Evolutionary conservation across 2,329 filamentous ascomycete genomes (phyloP), one percentile per base, ranked within the genome.

Genomic region (Sarocladium strictum): DNA sequence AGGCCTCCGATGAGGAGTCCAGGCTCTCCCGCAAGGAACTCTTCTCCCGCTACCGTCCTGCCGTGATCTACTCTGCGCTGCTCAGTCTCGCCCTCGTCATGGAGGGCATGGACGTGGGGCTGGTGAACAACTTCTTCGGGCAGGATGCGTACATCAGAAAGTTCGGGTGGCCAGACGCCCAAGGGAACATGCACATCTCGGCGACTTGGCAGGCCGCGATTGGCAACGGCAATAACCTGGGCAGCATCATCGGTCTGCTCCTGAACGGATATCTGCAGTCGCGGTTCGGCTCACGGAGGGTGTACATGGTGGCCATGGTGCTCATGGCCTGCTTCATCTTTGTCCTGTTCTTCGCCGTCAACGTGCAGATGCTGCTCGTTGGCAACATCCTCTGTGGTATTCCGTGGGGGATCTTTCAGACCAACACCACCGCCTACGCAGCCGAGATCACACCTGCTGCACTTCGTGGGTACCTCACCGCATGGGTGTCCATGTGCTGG

Each of bases 141-240:
- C 69, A 69, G 55, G 59, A 23, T 10, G 66, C 43, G 59, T 70
- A 60, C 55, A 54, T 54, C 3, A 59, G 52, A 47, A 66, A 56
- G 2, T 76, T 73, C 35, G 72, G 72, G 2, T 63, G 65, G 54
- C 61, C 61, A 1, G 58, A 64, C 17, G 54, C 58, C 5, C 56
- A 72, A 40, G 71, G 69, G n/a, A 56, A 63, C 1, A 71, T 72
- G 53, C 67, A 75, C 49, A 66, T 80, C 24, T 66, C 70, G 2
- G 67, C 72, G 0, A 63, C 69, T 3, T 81, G 77, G 77, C 75
- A 79, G 60, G 68, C 72, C 1, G 75, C 68, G 0, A 62, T 80
- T 2, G 65, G 65, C 26, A 73, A 72, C 37, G 74, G 69, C 5
- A 67, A 70, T 1, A 64, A 69, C 27, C 66, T 73, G 12, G 77